Base-by-base conservation (phyloP, 495 filamentous ascomycete genomes). In the Aspergillus heteromorphus region DNA sequence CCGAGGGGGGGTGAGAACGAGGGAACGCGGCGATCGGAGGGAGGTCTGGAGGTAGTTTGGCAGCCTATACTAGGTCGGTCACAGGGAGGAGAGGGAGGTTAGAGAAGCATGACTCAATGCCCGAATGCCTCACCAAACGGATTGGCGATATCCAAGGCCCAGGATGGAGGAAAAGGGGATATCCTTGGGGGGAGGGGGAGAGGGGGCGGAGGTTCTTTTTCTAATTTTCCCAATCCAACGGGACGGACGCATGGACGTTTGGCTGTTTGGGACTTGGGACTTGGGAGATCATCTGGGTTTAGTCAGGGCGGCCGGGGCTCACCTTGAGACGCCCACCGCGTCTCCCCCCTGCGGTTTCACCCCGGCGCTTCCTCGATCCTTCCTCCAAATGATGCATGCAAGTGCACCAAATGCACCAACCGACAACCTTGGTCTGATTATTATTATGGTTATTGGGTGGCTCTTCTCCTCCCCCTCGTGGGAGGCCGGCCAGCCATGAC, bases 231-330 rank as follows among this genome's bases (percentile, higher is more conserved):
- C 27, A 16, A 11, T 47, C 43, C 16, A 47, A 47, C 43, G 43
- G 43, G 43, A 47, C 43, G 43, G 43, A 47, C 43, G 43, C 43
- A 47, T 47, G 43, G 43, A 47, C 43, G 43, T 47, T 47, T 47
- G 19, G 17, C 10, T 43, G 13, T 43, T 47, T 47, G 43, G 23
- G 23, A 4, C 23, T 27, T 27, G 23, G 23, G 23, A 27, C 23
- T 47, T 21, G 20, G 19, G 21, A n/a, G 42, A 47, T 47, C 43
- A 47, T 47, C 43, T 23, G 43, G 43, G 23, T 47, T 27, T 47
- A 47, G 43, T 47, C 43, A 19, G 27, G 20, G 7, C 21, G 23
- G 43, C 21, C 8, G 40, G 40, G 40, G 40, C 18, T 16, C 9
- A 43, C 21, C 10, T 7, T 43, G 40, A 43, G 40, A 43, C 40